These are phyloP conservation scores for Antitrichia curtipendula DNA, from an alignment of 225 moss, liverwort and hornwort species.

Conservation along the genomic window DNA sequence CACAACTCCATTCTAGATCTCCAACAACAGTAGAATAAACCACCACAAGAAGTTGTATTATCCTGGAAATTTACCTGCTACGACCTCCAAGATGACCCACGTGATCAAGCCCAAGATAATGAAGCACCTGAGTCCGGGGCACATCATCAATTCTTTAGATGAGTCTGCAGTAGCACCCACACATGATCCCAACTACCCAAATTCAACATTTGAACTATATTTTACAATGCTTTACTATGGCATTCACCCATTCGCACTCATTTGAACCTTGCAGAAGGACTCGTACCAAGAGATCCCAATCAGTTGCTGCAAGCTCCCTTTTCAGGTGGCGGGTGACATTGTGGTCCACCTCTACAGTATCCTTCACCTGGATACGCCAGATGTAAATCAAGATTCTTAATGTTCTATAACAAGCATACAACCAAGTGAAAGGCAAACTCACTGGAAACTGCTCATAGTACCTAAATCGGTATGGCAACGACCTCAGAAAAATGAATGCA, in stretches of 20 bases:
- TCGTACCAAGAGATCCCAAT: conserved; percentile 79
- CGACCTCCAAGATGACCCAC: conserved; percentile 91
- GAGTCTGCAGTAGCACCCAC: neutral
- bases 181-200: neutral
- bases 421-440: neutral
- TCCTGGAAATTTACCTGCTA: conserved; percentile 29
- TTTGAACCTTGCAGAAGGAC: neutral
- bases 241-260: neutral
- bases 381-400: neutral
- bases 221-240: neutral
- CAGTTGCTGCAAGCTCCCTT: conserved; percentile 46
- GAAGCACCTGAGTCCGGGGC: conserved; percentile 43
- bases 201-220: no score
- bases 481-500: neutral
- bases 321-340: conserved; percentile 81
- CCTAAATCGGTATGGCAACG: neutral
- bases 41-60: neutral
- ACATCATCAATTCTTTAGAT: neutral
- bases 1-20: neutral
- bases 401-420: neutral
- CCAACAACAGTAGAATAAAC: neutral
- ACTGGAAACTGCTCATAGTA: neutral
- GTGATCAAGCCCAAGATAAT: conserved; percentile 87
- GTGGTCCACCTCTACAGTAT: conserved; percentile 70
- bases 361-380: conserved; percentile 48